Evolutionary conservation across 2,329 filamentous ascomycete genomes (phyloP).

Genomic region (Pseudogymnoascus pannorum): DNA sequence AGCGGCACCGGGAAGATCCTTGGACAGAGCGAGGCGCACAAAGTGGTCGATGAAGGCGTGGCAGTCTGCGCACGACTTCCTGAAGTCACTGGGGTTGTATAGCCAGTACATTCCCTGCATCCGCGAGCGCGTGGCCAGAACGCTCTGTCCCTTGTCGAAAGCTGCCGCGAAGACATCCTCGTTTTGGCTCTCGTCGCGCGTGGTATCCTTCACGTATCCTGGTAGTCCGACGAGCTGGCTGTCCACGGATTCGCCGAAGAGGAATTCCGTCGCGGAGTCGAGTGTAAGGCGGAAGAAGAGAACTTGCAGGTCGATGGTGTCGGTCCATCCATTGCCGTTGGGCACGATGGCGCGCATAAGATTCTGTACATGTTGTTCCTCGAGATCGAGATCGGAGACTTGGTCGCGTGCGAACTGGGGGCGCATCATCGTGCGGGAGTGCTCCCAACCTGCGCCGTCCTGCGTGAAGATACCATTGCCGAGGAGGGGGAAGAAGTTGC

Average conservation of each 20-base stretch:
- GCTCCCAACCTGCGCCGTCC: constrained; percentile 26
- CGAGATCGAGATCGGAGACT: constrained; percentile 60
- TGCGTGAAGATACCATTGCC: constrained; percentile 28
- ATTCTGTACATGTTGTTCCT: constrained; percentile 60
- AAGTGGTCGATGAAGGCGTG: constrained; percentile 43
- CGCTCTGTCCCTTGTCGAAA: constrained; percentile 39
- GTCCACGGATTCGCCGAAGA: constrained; percentile 51
- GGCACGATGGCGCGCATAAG: constrained; percentile 51
- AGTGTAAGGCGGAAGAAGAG: constrained; percentile 56
- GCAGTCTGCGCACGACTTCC: constrained; percentile 20
- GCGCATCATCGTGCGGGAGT: constrained; percentile 39
- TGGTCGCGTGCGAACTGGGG: constrained; percentile 49
- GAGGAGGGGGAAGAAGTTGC: constrained; percentile 36
- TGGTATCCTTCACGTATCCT: background rate
- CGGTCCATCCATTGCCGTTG: constrained; percentile 40
- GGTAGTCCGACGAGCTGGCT: constrained; percentile 20
- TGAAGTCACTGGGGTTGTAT: constrained; percentile 29
- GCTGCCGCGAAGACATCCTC: constrained; percentile 37
- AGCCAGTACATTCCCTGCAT: constrained; percentile 21
- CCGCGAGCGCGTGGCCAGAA: constrained; percentile 17
- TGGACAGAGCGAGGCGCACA: constrained; percentile 33
- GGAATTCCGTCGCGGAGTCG: constrained; percentile 44
- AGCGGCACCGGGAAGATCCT: constrained; percentile 7
- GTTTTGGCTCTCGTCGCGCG: background rate
- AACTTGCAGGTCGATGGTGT: constrained; percentile 51